Evolutionary conservation across 2,329 filamentous ascomycete species (phyloP).

Genomic region (Sclerotinia spermophila): DNA sequence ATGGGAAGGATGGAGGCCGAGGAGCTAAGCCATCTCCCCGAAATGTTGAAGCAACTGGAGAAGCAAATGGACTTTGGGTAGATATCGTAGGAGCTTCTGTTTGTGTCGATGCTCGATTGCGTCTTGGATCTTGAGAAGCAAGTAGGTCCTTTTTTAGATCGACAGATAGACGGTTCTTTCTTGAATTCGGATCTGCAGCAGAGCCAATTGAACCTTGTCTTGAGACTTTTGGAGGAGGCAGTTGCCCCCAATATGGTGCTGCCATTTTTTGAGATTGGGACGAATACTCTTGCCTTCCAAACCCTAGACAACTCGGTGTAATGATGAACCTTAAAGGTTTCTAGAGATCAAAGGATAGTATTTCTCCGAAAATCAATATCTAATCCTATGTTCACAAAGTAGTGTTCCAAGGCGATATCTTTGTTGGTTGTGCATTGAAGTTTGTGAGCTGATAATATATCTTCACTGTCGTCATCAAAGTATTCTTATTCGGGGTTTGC

Average conservation of each 20-base stretch:
- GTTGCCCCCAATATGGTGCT: conserved; percentile 53
- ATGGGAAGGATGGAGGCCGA: conserved; percentile 55
- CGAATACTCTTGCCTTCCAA: background rate
- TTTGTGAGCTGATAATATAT: conserved; percentile 14
- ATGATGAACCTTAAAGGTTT: background rate
- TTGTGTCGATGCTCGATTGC: conserved; percentile 47
- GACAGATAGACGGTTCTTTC: conserved; percentile 27
- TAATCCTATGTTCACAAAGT: background rate
- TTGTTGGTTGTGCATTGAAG: background rate
- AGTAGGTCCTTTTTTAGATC: conserved; percentile 29
- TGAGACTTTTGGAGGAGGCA: conserved; percentile 48
- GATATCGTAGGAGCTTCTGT: conserved; percentile 57
- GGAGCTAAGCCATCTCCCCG: conserved; percentile 52
- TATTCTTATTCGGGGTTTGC: conserved; percentile 20
- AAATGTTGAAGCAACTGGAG: conserved; percentile 51
- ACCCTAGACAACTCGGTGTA: conserved; percentile 5
- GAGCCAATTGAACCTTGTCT: conserved; percentile 39
- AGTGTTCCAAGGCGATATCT: background rate
- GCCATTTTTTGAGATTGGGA: conserved; percentile 18
- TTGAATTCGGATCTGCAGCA: conserved; percentile 29
- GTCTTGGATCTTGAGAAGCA: conserved; percentile 41
- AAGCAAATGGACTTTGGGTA: conserved; percentile 55
- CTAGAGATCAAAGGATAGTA: background rate
- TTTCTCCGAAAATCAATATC: background rate
- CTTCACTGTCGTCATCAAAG: conserved; percentile 25